Evolutionary conservation across 441 rosid genomes (phyloP).

Genomic region (Populus hybrid): DNA sequence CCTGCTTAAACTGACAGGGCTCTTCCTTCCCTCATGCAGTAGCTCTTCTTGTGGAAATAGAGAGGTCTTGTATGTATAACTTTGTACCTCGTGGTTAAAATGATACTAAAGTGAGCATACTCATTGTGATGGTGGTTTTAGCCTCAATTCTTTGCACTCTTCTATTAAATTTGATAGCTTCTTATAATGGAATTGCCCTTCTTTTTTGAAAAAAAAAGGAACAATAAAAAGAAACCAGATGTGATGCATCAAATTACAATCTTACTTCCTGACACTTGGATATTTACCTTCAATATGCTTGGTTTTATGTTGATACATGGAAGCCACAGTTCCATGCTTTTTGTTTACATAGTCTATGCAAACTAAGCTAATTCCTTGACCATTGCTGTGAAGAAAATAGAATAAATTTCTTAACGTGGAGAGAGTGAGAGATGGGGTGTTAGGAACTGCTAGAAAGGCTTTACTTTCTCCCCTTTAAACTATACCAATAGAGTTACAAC

Average conservation of each 20-base stretch:
- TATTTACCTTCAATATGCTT: not conserved
- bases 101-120: not conserved
- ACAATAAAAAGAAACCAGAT: not conserved
- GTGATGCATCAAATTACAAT: not conserved
- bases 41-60: constrained; percentile 5
- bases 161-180: not conserved
- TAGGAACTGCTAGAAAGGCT: not conserved
- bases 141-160: not conserved
- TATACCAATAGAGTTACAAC: not conserved
- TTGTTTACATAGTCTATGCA: not conserved
- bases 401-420: not conserved
- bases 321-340: not conserved
- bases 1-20: constrained; percentile 38
- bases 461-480: not conserved
- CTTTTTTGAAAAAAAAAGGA: not conserved
- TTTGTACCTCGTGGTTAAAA: constrained; percentile 16
- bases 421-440: not conserved
- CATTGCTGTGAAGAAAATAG: not conserved
- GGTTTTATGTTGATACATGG: not conserved
- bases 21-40: not conserved
- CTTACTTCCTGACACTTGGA: not conserved
- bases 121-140: not conserved
- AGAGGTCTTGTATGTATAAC: constrained; percentile 21
- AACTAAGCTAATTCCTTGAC: not conserved
- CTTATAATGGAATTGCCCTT: not conserved